Evolutionary conservation across 331 rosid genomes (phyloP).

Genomic region (Pyrus hybrid): DNA sequence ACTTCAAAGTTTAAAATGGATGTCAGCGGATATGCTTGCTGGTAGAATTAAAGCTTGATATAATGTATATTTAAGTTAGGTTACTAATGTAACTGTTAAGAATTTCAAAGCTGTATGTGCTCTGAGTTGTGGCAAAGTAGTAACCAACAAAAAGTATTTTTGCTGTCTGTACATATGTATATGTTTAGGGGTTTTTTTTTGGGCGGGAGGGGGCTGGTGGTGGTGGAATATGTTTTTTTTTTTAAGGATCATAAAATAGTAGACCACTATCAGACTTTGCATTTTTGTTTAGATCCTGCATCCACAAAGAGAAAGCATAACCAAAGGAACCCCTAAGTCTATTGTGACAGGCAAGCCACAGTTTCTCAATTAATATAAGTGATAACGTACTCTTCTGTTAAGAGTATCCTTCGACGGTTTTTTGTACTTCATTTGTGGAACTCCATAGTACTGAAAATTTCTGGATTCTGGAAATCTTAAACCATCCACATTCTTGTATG

Average conservation of each 20-base stretch:
- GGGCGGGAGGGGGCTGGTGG: too few relatives aligned
- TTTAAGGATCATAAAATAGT: not conserved
- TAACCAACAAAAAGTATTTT: too few relatives aligned
- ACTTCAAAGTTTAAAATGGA: not conserved
- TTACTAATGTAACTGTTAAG: not conserved
- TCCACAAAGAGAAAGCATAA: not conserved
- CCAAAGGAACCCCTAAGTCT: not conserved
- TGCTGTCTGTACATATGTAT: too few relatives aligned
- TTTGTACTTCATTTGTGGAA: not conserved
- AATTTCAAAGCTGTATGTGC: not conserved
- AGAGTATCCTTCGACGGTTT: not conserved
- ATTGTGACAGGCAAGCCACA: not conserved
- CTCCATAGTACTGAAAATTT: not conserved
- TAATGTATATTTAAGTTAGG: not conserved
- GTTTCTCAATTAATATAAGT: not conserved
- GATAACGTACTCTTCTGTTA: not conserved
- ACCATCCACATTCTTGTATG: not conserved
- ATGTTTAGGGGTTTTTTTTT: too few relatives aligned
- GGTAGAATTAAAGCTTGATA: not conserved
- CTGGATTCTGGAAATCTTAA: not conserved
- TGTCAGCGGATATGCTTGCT: not conserved
- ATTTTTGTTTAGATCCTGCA: not conserved
- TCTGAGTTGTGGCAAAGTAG: not conserved
- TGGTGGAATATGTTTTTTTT: too few relatives aligned
- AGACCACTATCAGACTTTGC: not conserved